phyloP scores from a whole-genome alignment of 1,284 basidiomycete genomes.

The Anthracocystis setariae region DNA sequence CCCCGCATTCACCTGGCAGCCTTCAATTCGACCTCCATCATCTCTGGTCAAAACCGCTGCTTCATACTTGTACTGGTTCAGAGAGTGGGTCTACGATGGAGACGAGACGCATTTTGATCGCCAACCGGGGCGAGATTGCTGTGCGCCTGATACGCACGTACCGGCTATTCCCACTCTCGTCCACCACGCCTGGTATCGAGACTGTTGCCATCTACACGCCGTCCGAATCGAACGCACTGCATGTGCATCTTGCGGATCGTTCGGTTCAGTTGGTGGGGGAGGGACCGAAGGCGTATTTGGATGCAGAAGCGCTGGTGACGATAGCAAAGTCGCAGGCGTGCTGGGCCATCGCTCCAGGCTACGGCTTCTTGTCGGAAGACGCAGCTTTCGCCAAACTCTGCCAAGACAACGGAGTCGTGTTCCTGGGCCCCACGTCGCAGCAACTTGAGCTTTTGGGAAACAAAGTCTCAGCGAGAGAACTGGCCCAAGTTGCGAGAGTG shows the following conservation, averaged over 20 bases:
- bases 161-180: slow-evolving; percentile 22
- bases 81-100: too few relatives aligned
- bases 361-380: slow-evolving; percentile 41
- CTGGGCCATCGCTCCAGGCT: slow-evolving; percentile 64
- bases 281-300: slow-evolving; percentile 51
- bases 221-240: slow-evolving; percentile 30
- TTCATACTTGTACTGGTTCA: too few relatives aligned
- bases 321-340: slow-evolving; percentile 71
- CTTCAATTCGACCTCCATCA: too few relatives aligned
- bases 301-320: slow-evolving; percentile 69
- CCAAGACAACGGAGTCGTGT: slow-evolving; percentile 15
- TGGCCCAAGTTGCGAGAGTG: slow-evolving; percentile 12
- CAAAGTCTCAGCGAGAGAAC: slow-evolving; percentile 23
- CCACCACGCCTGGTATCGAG: slow-evolving; percentile 8
- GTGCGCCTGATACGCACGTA: slow-evolving; percentile 45
- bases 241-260: slow-evolving; percentile 20
- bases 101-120: slow-evolving; percentile 64
- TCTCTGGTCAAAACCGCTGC: too few relatives aligned
- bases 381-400: slow-evolving; percentile 31
- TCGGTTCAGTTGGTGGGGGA: slow-evolving; percentile 56
- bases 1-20: too few relatives aligned
- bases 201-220: slow-evolving; percentile 36
- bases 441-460: slow-evolving; percentile 30
- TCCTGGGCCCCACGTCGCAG: slow-evolving; percentile 18
- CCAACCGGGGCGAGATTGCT: slow-evolving; percentile 56